Conservation (phyloP, 1,284 basidiomycete species). For the Sanghuangporus sanghuang region DNA sequence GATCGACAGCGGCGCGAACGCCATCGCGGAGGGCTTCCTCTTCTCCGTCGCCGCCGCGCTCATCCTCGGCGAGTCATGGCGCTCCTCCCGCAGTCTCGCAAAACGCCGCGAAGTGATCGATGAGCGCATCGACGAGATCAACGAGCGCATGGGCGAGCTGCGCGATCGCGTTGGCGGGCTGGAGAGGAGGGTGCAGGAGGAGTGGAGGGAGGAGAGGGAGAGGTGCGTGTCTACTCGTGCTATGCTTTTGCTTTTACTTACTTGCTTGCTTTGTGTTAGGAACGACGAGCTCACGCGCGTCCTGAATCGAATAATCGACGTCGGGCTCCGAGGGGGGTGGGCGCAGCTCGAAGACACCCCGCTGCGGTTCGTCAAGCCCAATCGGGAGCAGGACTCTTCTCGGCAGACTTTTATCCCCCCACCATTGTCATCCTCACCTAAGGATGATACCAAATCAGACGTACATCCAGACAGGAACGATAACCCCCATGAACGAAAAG, state of each 20-base stretch:
- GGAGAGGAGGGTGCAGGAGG: conserved; percentile 39
- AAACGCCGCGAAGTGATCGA: conserved; percentile 73
- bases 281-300: conserved; percentile 63
- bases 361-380: conserved; percentile 35
- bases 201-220: conserved; percentile 37
- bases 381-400: conserved; percentile 20
- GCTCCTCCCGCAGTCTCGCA: conserved; percentile 66
- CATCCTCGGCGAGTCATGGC: conserved; percentile 77
- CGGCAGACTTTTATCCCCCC: not conserved
- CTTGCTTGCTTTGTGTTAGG: conserved; percentile 28
- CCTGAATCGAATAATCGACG: conserved; percentile 65
- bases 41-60: conserved; percentile 74
- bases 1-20: conserved; percentile 84
- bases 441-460: not conserved
- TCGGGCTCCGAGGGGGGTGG: conserved; percentile 67
- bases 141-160: conserved; percentile 42
- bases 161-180: conserved; percentile 41
- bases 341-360: conserved; percentile 55
- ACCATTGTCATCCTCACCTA: not conserved
- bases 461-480: too few relatives aligned
- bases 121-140: conserved; percentile 64
- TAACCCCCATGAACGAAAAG: too few relatives aligned
- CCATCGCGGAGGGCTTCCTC: conserved; percentile 82
- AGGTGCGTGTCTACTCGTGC: conserved; percentile 38
- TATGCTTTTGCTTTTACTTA: conserved; percentile 7